Evolutionary conservation across 108 stramenopile genomes (phyloP).

Genomic region (Skeletonema marinoi): DNA sequence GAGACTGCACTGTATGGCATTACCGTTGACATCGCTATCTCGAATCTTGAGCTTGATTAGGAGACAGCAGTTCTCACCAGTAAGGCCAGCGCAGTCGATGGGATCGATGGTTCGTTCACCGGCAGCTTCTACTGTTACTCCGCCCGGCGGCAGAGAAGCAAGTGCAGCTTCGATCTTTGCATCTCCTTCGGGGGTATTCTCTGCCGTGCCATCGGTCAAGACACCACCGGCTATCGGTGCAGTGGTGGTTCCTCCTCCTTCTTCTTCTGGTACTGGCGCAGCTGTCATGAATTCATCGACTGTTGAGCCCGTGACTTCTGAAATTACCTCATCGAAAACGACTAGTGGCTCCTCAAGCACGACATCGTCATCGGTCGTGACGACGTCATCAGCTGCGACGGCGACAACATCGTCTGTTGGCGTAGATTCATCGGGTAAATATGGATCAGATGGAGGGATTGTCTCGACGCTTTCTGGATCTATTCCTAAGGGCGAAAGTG

Average conservation of each 20-base stretch:
- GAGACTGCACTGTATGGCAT: neutral
- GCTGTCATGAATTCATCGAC: neutral
- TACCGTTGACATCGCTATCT: neutral
- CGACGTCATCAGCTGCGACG: neutral
- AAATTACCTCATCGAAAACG: neutral
- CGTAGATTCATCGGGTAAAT: no score
- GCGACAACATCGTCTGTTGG: neutral
- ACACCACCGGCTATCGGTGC: neutral
- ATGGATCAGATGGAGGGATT: neutral
- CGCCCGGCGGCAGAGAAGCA: neutral
- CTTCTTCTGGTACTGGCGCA: neutral
- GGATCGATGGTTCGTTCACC: neutral
- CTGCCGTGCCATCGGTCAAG: neutral
- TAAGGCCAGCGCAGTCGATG: neutral
- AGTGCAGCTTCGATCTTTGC: neutral
- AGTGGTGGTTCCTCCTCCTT: neutral
- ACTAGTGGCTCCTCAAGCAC: neutral
- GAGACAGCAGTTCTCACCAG: neutral
- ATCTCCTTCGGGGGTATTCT: neutral
- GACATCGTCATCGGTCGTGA: neutral
- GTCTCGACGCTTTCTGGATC: neutral
- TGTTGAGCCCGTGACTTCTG: neutral
- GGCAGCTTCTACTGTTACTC: neutral
- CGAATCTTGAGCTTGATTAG: neutral
- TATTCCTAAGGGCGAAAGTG: neutral